Evolutionary conservation across 352 stramenopile species (phyloP), one percentile per base, ranked within the genome.

Genomic region (Phytophthora crassamura): DNA sequence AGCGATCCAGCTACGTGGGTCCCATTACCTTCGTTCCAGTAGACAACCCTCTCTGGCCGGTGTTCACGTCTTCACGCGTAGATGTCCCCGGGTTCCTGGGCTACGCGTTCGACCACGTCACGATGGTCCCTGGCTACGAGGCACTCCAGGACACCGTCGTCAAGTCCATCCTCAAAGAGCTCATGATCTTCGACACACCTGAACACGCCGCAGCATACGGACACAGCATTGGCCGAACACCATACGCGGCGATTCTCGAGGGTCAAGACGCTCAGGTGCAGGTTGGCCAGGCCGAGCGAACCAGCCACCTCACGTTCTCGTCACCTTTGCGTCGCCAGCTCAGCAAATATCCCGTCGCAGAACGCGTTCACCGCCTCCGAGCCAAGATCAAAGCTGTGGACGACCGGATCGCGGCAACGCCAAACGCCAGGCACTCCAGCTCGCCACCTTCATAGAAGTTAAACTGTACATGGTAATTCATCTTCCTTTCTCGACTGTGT

Each of bases 151-250:
- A 88, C 33, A 88, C 82, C 0, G 83, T 93, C 18, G 72, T 86
- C 46, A 90, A 89, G 49, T 88, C 80, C 5, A 92, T 91, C 47
- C 54, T 92, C 33, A 89, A 88, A 34, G 79, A 92, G 33, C 77
- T 92, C 53, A 85, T 91, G 74, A 67, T 90, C 14, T 91, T 94
- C 41, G 80, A 89, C 52, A 88, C 83, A 18, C 42, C 57, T 1
- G 77, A 82, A 16, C 65, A 86, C 33, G 77, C 80, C 7, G 55
- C 73, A 9, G 73, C 68, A 7, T 90, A 91, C 28, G 79, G 74
- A 15, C 47, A 15, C 0, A 71, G 64, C 1, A 64, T 86, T 16
- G 76, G 77, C n/a, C 49, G 62, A 12, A 16, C 66, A 10, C 79
- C 76, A 0, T 92, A 85, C 41, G 74, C 64, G 9, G 78, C 74